Evolutionary conservation across 2,329 filamentous ascomycete genomes (phyloP), one percentile per base, ranked within the genome.

Genomic region (Stromatinia cepivora): DNA sequence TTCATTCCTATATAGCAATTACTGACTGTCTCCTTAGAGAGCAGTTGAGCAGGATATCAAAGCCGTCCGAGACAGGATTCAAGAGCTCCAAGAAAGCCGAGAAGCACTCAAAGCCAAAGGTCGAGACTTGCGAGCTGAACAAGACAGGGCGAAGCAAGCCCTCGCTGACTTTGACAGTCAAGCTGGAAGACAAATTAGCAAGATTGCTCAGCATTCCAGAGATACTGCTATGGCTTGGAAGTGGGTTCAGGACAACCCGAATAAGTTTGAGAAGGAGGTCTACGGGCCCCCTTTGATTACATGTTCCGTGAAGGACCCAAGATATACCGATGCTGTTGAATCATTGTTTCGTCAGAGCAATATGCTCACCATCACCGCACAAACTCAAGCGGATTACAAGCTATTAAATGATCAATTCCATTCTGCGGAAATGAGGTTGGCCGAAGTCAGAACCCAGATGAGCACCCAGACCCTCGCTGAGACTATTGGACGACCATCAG

Each of bases 181-280:
- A 74, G 84, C 89, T 70, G 94, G 93, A 8, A 90, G 92, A 76
- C 90, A 92, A 73, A 82, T 91, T 68, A 87, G 81, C 62, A 87
- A 90, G 72, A 84, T 99, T 67, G 83, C 82, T 66, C 83, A 78
- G 8, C 22, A 85, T 0, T 90, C 89, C 15, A 77, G 77, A 0
- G 91, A 97, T 69, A 87, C 90, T 3, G 85, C 86, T 15, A 82
- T 78, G 73, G 93, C 89, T 2, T 97, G 92, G 88, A 84, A 89
- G 54, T 99, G 94, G 94, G 85, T 98, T 65, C 86, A 92, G 76
- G 79, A 87, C 3, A 88, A 99, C 77, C 85, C 85, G 70, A 78
- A 84, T 61, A 77, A 81, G 56, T 90, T 92, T 72, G 83, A 87
- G 72, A 83, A 86, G 46, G 81, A 85, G 50, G 85, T 92, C n/a